phyloP scores from a whole-genome alignment of 306 rosid species.

The Vigna radiata region DNA sequence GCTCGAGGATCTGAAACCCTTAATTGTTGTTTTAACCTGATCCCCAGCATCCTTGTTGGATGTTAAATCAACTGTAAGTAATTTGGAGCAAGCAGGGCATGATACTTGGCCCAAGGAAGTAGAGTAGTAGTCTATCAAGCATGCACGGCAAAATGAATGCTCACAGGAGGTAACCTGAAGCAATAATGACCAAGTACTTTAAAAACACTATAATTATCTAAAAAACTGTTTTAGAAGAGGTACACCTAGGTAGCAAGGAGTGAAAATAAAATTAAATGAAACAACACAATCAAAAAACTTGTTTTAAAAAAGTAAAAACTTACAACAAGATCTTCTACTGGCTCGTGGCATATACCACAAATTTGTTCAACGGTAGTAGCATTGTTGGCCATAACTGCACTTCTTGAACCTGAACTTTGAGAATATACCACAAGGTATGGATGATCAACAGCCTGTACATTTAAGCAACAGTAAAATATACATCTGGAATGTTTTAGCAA shows the following conservation, averaged over 20 bases:
- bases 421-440: conserved; percentile 91
- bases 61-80: conserved; percentile 80
- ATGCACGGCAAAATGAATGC: conserved; percentile 83
- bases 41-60: conserved; percentile 51
- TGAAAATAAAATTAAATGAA: neutral
- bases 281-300: neutral
- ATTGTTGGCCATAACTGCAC: conserved; percentile 43
- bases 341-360: conserved; percentile 84
- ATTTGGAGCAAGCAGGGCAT: conserved; percentile 87
- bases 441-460: conserved; percentile 85
- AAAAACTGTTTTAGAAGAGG: neutral
- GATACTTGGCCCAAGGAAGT: conserved; percentile 66
- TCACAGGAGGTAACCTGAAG: conserved; percentile 86
- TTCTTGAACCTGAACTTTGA: conserved; percentile 62
- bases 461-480: conserved; percentile 25
- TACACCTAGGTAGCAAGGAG: neutral
- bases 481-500: neutral
- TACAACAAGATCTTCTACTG: conserved; percentile 80
- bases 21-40: conserved; percentile 65
- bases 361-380: conserved; percentile 51
- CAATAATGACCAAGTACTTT: conserved; percentile 20
- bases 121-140: conserved; percentile 70
- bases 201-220: conserved; percentile 10
- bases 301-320: conserved; percentile 39
- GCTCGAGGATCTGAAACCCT: conserved; percentile 87